Evolutionary conservation across 2,329 filamentous ascomycete genomes (phyloP), one percentile per base, ranked within the genome.

Genomic region (Xylariomycetidae sp.): DNA sequence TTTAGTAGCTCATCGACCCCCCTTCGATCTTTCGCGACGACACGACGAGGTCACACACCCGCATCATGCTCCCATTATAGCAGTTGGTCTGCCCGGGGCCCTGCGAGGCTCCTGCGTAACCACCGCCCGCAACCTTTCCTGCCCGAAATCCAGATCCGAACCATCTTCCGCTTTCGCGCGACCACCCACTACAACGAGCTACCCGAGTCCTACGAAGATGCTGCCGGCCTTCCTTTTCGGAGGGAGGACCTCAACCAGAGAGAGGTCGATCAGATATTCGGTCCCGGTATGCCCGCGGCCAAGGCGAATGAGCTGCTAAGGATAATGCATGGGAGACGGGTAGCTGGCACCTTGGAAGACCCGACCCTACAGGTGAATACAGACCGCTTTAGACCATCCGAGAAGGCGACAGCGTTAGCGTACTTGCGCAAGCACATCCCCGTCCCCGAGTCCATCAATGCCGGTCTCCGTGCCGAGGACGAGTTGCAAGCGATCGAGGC

Each of bases 321-420:
- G 32, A 72, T 81, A 31, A 56, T 81, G 10, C 78, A 82, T 49
- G 78, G 77, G 7, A 68, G 76, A 22, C 65, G 78, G 25, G 74
- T 82, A 15, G 75, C 77, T 6, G 78, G 78, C 20, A 79, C 76
- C 3, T 60, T 82, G 25, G 68, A 76, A 9, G 77, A 82, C 48
- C 76, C 76, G 3, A 60, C 58, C 4, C 64, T 73, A 29, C 57
- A 58, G 22, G 42, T 57, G 17, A 68, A 75, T 42, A 76, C 73
- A 18, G 56, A 56, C 2, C 47, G 53, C 8, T 78, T 61, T 43
- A 57, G 58, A 7, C 34, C 54, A 3, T 39, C 54, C 2, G 64
- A 75, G 38, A 58, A 68, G 12, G 51, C 57, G 12, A 61, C 48
- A 25, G 77, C 67, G 1, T 57, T 82, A 35, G 57, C 55, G 20